Conservation (phyloP, 306 rosid species). For the Erythrophleum fordii region DNA sequence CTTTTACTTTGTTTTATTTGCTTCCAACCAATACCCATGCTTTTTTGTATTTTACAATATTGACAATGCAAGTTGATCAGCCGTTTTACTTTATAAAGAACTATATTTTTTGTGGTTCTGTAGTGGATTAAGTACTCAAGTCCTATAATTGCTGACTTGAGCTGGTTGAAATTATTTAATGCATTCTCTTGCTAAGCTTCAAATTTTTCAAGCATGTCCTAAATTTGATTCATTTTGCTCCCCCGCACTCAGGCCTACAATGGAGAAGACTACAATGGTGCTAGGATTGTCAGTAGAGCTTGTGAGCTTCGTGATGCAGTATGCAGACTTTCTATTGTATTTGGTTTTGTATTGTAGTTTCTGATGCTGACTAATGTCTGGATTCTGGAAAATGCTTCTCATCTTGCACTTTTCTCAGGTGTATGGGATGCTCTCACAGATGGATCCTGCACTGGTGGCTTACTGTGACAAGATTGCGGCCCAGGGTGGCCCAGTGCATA, state of each 20-base stretch:
- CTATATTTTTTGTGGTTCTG: too few relatives aligned
- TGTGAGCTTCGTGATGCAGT: slow-evolving; percentile 93
- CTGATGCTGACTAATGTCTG: slow-evolving; percentile 11
- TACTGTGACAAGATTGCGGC: slow-evolving; percentile 87
- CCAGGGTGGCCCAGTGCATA: slow-evolving; percentile 82
- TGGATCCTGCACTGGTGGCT: slow-evolving; percentile 90
- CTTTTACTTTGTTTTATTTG: neutral
- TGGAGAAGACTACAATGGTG: slow-evolving; percentile 88
- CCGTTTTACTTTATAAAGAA: too few relatives aligned
- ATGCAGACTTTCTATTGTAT: slow-evolving; percentile 37
- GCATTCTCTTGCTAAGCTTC: neutral
- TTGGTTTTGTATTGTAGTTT: slow-evolving; percentile 32
- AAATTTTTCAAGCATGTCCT: slow-evolving; percentile 21
- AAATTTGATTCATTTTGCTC: slow-evolving; percentile 40
- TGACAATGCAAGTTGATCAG: too few relatives aligned
- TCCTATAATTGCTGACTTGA: slow-evolving; percentile 28
- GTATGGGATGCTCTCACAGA: slow-evolving; percentile 95
- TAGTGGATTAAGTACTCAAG: too few relatives aligned
- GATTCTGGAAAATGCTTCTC: slow-evolving; percentile 24
- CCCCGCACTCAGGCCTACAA: slow-evolving; percentile 72
- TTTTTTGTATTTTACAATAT: neutral
- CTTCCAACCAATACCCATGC: neutral
- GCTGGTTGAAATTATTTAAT: slow-evolving; percentile 24
- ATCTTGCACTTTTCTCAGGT: slow-evolving; percentile 52
- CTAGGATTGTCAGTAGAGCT: slow-evolving; percentile 96